Conservation (phyloP, 2,329 filamentous ascomycete species). For the Diaporthe sp. region DNA sequence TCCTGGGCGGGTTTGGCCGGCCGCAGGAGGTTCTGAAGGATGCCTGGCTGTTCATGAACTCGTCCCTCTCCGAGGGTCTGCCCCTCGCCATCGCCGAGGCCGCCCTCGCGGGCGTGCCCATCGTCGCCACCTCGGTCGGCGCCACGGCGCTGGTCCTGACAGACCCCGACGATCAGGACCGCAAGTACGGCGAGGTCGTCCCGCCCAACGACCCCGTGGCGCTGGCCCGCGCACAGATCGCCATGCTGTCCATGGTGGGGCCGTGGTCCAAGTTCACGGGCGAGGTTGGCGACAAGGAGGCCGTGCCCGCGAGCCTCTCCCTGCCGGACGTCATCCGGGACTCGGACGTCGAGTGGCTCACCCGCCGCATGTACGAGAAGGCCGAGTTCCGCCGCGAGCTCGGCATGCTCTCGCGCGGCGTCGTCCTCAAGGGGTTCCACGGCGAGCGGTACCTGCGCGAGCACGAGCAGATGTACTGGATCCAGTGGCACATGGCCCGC, state of each 20-base stretch:
- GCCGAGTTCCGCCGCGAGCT: constrained; percentile 67
- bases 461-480: constrained; percentile 74
- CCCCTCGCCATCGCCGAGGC: constrained; percentile 71
- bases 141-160: constrained; percentile 70
- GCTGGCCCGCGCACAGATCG: constrained; percentile 73
- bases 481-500: constrained; percentile 53
- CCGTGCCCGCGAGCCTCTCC: constrained; percentile 47
- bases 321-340: constrained; percentile 57
- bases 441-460: constrained; percentile 72
- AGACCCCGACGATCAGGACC: constrained; percentile 62
- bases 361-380: constrained; percentile 73
- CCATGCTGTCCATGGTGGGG: constrained; percentile 72
- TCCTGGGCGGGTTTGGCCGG: constrained; percentile 69
- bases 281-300: constrained; percentile 57
- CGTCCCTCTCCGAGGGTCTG: constrained; percentile 68
- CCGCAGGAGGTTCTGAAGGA: constrained; percentile 68
- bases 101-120: constrained; percentile 68
- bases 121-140: constrained; percentile 70
- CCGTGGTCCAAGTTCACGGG: constrained; percentile 73
- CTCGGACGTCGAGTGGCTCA: constrained; percentile 67
- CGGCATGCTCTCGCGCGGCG: constrained; percentile 70
- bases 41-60: constrained; percentile 72
- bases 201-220: constrained; percentile 74
- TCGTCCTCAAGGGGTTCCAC: constrained; percentile 72
- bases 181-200: constrained; percentile 72